phyloP scores from a whole-genome alignment of 2,329 filamentous ascomycete genomes.

The Rhexocercosporidium sp. region DNA sequence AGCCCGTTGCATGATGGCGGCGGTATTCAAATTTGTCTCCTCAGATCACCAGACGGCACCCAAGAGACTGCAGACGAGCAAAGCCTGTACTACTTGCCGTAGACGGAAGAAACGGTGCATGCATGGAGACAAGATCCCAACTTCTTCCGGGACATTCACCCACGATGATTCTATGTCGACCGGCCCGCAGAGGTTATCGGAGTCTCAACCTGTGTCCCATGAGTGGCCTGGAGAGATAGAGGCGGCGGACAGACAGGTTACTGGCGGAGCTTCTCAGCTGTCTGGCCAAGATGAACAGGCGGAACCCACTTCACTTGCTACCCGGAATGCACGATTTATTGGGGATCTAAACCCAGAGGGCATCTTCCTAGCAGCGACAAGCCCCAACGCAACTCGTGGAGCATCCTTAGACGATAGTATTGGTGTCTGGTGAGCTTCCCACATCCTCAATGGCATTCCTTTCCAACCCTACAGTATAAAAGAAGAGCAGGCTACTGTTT shows the following conservation, averaged over 20 bases:
- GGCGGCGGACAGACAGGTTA: background rate
- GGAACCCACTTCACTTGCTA: background rate
- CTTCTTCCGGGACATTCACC: background rate
- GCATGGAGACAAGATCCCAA: slow-evolving; percentile 40
- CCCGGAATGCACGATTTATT: slow-evolving; percentile 52
- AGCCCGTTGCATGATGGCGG: background rate
- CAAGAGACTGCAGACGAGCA: slow-evolving; percentile 64
- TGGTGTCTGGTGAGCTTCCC: slow-evolving; percentile 53
- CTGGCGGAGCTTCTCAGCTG: background rate
- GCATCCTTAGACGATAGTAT: slow-evolving; percentile 57
- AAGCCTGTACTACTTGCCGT: slow-evolving; percentile 61
- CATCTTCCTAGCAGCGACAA: slow-evolving; percentile 62
- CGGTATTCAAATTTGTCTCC: slow-evolving; percentile 61
- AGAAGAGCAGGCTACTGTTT: background rate
- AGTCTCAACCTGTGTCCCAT: background rate
- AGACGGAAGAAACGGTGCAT: slow-evolving; percentile 47
- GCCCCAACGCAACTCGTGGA: slow-evolving; percentile 44
- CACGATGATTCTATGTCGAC: background rate
- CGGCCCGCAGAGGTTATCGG: background rate
- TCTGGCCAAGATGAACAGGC: background rate
- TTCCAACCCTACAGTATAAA: background rate
- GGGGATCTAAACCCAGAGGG: slow-evolving; percentile 65
- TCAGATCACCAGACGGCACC: slow-evolving; percentile 55
- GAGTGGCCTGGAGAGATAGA: background rate
- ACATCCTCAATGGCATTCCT: background rate